These are phyloP conservation scores for Calvatia gigantea DNA, from an alignment of 768 basidiomycete genomes.

Conservation along the genomic window DNA sequence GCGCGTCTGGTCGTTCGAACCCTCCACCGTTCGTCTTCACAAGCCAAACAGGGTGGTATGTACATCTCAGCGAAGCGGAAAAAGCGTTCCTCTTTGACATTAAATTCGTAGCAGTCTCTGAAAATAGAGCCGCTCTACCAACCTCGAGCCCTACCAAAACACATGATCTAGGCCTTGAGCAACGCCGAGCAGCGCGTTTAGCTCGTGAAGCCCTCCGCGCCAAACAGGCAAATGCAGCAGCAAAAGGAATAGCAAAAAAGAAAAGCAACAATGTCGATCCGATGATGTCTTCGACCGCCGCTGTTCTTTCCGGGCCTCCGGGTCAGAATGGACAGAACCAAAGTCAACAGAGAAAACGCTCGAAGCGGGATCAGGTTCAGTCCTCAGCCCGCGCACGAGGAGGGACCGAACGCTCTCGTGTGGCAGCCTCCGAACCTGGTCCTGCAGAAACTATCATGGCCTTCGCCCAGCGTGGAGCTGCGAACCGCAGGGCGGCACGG, in stretches of 20 bases:
- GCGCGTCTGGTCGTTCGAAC: neutral
- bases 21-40: neutral
- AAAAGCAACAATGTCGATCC: neutral
- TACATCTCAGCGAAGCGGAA: neutral
- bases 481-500: neutral
- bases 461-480: neutral
- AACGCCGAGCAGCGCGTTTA: constrained; percentile 18
- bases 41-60: neutral
- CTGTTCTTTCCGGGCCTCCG: neutral
- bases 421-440: neutral
- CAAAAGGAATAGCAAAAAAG: neutral
- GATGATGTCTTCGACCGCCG: neutral
- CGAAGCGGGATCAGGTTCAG: neutral
- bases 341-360: neutral
- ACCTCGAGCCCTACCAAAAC: neutral
- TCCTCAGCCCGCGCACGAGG: neutral
- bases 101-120: neutral
- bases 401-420: constrained; percentile 8
- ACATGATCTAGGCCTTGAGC: constrained; percentile 8
- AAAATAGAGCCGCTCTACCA: neutral
- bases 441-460: constrained; percentile 7
- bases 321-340: neutral
- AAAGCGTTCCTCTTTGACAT: neutral
- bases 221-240: neutral
- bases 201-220: constrained; percentile 15